These are phyloP conservation scores for Arxiozyma slooffiae DNA, from an alignment of 1,139 yeast genomes.

Conservation along the genomic window DNA sequence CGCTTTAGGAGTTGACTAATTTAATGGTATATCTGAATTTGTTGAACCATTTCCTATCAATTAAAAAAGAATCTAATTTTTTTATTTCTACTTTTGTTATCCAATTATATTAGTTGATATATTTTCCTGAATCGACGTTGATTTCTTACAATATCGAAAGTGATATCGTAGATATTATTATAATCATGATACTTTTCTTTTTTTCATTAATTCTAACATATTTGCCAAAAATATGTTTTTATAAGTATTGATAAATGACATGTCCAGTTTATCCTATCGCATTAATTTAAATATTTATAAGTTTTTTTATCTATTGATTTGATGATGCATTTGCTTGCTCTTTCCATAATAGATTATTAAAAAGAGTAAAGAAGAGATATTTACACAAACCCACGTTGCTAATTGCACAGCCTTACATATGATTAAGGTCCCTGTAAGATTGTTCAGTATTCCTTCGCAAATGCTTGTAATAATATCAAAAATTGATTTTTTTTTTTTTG, in stretches of 20 bases:
- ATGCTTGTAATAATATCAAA: too few species aligned
- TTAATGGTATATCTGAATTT: slow-evolving; percentile 51
- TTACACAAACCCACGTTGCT: too few species aligned
- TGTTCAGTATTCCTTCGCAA: too few species aligned
- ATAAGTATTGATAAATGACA: neutral
- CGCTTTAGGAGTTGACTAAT: slow-evolving; percentile 42
- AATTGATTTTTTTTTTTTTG: too few species aligned
- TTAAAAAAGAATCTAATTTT: slow-evolving; percentile 40
- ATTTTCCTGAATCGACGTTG: neutral
- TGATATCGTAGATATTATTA: neutral
- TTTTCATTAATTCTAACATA: slow-evolving; percentile 7
- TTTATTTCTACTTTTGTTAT: neutral
- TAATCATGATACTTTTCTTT: slow-evolving; percentile 1
- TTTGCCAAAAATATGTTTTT: slow-evolving; percentile 8
- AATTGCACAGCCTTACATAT: too few species aligned
- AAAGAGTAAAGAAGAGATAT: too few species aligned
- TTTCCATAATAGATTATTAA: too few species aligned
- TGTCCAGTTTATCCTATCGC: neutral
- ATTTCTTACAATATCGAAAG: neutral
- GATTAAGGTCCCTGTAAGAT: too few species aligned
- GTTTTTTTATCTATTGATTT: neutral
- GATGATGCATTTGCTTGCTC: neutral
- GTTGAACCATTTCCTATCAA: slow-evolving; percentile 25
- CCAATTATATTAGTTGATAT: neutral
- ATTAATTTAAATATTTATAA: neutral